A percentile compares a stretch with the other conserved stretches of the same genome.
Evolutionary conservation across 1,284 basidiomycete genomes (phyloP).

Genomic region (Tylopilus sp.): DNA sequence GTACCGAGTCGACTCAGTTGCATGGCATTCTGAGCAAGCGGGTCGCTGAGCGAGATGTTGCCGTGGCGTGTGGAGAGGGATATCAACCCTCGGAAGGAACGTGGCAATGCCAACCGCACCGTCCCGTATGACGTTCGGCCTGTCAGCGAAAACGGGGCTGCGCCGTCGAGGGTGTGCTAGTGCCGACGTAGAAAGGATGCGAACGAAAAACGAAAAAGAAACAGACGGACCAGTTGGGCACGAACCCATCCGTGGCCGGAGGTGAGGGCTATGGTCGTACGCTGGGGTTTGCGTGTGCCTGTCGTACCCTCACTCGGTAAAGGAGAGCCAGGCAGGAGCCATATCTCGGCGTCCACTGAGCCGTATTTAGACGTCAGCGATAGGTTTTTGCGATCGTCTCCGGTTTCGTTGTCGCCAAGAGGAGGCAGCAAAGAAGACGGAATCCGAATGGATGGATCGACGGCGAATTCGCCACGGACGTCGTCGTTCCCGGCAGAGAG

Average conservation of each 20-base stretch:
- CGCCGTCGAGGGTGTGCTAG: conserved; percentile 6
- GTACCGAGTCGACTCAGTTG: conserved; percentile 20
- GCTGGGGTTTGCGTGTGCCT: neutral
- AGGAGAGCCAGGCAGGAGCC: conserved; percentile 15
- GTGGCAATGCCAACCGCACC: conserved; percentile 20
- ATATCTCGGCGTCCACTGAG: conserved; percentile 33
- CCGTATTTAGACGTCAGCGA: conserved; percentile 30
- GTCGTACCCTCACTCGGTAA: too few relatives aligned
- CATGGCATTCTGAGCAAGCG: conserved; percentile 10
- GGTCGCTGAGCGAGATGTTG: conserved; percentile 11
- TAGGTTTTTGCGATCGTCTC: conserved; percentile 35
- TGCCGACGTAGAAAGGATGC: too few relatives aligned
- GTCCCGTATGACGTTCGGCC: conserved; percentile 10
- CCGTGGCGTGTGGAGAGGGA: conserved; percentile 20
- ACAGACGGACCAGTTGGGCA: conserved; percentile 6
- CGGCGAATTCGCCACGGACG: conserved; percentile 35
- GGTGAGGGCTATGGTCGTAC: conserved; percentile 16
- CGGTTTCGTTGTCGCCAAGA: conserved; percentile 29
- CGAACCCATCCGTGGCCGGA: conserved; percentile 15
- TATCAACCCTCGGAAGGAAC: conserved; percentile 24
- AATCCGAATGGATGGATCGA: conserved; percentile 39
- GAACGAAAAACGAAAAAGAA: too few relatives aligned
- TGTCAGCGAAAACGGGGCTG: conserved; percentile 14
- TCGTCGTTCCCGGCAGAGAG: conserved; percentile 27
- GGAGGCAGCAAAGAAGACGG: conserved; percentile 34